Evolutionary conservation across 2,329 filamentous ascomycete genomes (phyloP), one percentile per base, ranked within the genome.

Genomic region (Aspergillus fructus): DNA sequence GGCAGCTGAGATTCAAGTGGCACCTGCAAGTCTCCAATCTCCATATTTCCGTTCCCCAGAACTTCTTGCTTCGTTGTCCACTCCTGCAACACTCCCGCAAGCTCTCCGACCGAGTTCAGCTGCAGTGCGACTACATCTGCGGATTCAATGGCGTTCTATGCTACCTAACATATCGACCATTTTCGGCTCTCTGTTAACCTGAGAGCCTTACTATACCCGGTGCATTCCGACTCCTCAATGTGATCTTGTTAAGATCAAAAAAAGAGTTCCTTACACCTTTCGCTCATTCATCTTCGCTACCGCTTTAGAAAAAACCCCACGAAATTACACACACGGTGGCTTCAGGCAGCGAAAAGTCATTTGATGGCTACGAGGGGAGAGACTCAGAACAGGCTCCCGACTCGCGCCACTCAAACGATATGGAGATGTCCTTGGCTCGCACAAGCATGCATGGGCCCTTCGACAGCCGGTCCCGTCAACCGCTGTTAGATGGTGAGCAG

Each of bases 401-500:
- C 58, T 69, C 68, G 49, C 58, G 72, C 53, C 71, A 72, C 52
- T 74, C 73, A 59, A 74, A 76, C 61, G 77, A 77, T 69, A 76
- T 48, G 11, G 45, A 78, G 34, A 76, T 81, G 67, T 69, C 74
- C 53, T 68, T 70, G 60, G 76, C 70, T 61, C 76, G 79, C 61
- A 77, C 83, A 17, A 70, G 78, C 48, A 74, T 81, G 66, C 74
- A 79, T 62, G 78, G 77, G 52, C 77, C 78, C 15, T 71, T 72
- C 2, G 78, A 82, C 56, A 79, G 78, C 56, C 79, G 79, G 48
- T 76, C 76, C 49, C 76, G 82, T 53, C 75, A 81, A 61, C 85
- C 85, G 23, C 71, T 88, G 62, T 75, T 88, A 33, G 80, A 79
- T 58, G 73, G 78, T 62, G 77, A 79, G 46, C 70, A 63, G 19